Conservation (phyloP, 768 basidiomycete species). For the Omphalotus guepiniiformis region DNA sequence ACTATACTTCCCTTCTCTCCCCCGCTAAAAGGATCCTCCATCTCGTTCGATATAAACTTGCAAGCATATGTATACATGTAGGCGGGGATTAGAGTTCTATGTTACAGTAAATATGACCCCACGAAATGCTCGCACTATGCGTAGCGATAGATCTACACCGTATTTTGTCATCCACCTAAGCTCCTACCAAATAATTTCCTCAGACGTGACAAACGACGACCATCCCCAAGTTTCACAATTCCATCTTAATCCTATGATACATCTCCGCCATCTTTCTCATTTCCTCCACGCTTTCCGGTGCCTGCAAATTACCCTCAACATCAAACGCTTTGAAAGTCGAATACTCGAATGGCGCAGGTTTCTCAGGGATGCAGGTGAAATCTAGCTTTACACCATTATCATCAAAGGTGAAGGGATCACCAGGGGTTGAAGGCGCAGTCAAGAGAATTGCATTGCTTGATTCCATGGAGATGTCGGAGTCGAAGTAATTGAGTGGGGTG, state of each 20-base stretch:
- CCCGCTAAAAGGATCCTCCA: too few species aligned
- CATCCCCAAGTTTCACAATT: slow-evolving; percentile 6
- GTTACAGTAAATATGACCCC: too few species aligned
- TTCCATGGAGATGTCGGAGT: slow-evolving; percentile 58
- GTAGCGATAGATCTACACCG: too few species aligned
- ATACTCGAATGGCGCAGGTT: slow-evolving; percentile 36
- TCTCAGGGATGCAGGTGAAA: slow-evolving; percentile 33
- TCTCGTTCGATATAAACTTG: too few species aligned
- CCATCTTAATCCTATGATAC: slow-evolving; percentile 35
- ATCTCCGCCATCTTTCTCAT: slow-evolving; percentile 36
- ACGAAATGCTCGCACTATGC: too few species aligned
- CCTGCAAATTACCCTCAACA: slow-evolving; percentile 27
- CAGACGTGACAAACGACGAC: too few species aligned
- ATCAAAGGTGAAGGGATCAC: slow-evolving; percentile 37
- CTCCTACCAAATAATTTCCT: too few species aligned
- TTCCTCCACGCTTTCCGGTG: slow-evolving; percentile 29
- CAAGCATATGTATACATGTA: too few species aligned
- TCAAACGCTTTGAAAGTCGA: slow-evolving; percentile 28
- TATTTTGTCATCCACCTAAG: too few species aligned
- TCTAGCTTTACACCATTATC: slow-evolving; percentile 49
- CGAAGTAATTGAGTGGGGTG: slow-evolving; percentile 63
- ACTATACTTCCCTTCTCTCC: too few species aligned
- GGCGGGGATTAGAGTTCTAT: too few species aligned
- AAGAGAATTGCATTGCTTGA: slow-evolving; percentile 49
- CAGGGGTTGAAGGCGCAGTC: slow-evolving; percentile 31